Evolutionary conservation across 1,284 basidiomycete species (phyloP).

Genomic region (Vanrija sp.): DNA sequence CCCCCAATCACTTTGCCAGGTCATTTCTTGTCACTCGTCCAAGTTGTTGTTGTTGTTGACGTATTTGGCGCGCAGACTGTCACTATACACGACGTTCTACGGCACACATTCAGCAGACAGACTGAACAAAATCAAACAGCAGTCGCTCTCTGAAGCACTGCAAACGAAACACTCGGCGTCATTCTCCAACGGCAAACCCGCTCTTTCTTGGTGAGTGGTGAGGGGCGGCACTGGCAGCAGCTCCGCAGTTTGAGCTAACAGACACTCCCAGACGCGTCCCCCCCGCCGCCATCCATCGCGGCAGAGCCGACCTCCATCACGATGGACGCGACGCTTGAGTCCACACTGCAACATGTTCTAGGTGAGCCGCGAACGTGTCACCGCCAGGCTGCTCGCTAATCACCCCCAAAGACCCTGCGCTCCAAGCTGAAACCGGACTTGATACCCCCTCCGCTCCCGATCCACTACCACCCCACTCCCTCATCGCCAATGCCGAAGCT

Average conservation of each 20-base stretch:
- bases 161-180: too few species aligned
- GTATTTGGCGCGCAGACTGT: not conserved
- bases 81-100: not conserved
- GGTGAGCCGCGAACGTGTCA: slow-evolving; percentile 2
- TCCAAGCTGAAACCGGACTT: not conserved
- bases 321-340: slow-evolving; percentile 14
- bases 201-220: too few species aligned
- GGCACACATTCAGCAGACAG: not conserved
- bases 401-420: not conserved
- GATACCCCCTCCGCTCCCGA: not conserved
- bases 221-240: too few species aligned
- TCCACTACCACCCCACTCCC: not conserved
- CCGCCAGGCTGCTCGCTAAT: not conserved
- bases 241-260: too few species aligned
- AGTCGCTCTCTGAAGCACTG: too few species aligned
- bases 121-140: too few species aligned
- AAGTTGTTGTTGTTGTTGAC: not conserved
- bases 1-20: not conserved
- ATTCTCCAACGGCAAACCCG: too few species aligned
- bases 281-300: too few species aligned
- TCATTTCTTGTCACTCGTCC: not conserved
- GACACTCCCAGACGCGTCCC: too few species aligned
- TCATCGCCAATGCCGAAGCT: not conserved
- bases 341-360: slow-evolving; percentile 13
- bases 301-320: not conserved